These are phyloP conservation scores for Nemania diffusa DNA, from an alignment of 2,329 filamentous ascomycete species.

Conservation along the genomic window DNA sequence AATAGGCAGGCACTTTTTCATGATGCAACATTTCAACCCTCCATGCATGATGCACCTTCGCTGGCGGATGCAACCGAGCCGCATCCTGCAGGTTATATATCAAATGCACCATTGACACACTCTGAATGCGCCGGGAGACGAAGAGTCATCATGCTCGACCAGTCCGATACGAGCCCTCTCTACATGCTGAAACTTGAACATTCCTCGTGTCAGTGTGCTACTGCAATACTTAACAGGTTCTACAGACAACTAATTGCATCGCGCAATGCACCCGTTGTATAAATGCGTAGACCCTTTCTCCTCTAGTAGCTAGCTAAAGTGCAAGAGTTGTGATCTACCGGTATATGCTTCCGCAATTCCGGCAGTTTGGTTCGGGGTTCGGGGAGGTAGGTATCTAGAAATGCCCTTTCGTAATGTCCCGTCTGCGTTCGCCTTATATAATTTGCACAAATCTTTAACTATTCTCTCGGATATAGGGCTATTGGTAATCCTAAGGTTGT, in stretches of 20 bases:
- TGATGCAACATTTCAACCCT: background rate
- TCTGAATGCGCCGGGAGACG: background rate
- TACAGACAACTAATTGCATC: background rate
- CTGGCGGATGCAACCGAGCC: slow-evolving; percentile 31
- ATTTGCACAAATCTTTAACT: background rate
- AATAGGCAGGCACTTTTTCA: background rate
- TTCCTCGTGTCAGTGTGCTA: background rate
- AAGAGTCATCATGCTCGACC: background rate
- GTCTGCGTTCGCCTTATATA: background rate
- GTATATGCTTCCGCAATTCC: background rate
- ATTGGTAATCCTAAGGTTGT: background rate
- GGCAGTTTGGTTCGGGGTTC: slow-evolving; percentile 11
- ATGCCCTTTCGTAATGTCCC: background rate
- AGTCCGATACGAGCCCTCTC: background rate
- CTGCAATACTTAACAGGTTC: background rate
- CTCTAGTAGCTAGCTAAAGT: background rate
- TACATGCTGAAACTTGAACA: slow-evolving; percentile 10
- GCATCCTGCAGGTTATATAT: slow-evolving; percentile 27
- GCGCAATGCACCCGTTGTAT: no score
- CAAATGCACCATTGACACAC: background rate
- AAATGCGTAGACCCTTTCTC: no score
- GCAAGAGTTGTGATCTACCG: background rate
- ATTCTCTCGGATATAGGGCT: no score
- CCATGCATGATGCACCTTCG: slow-evolving; percentile 20
- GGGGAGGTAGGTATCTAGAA: no score